Evolutionary conservation across 805 yeast species (phyloP).

Genomic region (Danielia reshetovae): DNA sequence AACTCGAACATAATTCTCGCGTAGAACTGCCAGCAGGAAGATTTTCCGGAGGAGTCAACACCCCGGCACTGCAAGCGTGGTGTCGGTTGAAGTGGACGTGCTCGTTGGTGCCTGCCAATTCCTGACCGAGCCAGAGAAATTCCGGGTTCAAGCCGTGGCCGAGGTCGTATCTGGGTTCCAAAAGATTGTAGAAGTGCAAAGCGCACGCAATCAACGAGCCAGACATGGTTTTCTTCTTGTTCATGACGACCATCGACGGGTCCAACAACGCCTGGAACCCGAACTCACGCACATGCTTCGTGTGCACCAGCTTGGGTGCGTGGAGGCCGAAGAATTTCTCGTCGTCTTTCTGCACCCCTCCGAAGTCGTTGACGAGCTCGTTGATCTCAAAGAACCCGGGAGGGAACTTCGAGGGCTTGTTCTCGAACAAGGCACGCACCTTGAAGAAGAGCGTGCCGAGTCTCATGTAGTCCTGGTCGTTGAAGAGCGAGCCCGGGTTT

Average conservation of each 20-base stretch:
- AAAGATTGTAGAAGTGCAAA: constrained; percentile 21
- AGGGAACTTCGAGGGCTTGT: constrained; percentile 15
- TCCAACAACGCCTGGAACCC: constrained; percentile 24
- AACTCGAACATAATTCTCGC: constrained; percentile 32
- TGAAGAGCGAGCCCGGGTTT: constrained; percentile 12
- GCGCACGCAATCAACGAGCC: constrained; percentile 27
- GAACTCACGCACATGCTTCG: constrained; percentile 18
- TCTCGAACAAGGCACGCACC: constrained; percentile 19
- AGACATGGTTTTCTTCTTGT: constrained; percentile 22
- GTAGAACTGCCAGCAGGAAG: constrained; percentile 19
- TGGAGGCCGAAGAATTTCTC: constrained; percentile 15
- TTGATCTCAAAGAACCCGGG: constrained; percentile 31
- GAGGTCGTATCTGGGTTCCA: constrained; percentile 18
- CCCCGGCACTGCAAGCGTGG: constrained; percentile 28
- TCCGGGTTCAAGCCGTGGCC: constrained; percentile 18
- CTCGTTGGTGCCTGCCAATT: constrained; percentile 22
- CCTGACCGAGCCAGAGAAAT: constrained; percentile 33
- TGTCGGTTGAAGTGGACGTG: constrained; percentile 22
- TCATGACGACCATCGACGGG: constrained; percentile 24
- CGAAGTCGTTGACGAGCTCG: constrained; percentile 17
- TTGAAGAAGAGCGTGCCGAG: constrained; percentile 28
- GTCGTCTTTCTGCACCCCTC: constrained; percentile 21
- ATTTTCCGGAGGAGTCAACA: constrained; percentile 26
- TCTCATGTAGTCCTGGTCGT: constrained; percentile 15
- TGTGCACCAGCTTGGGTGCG: constrained; percentile 1